Evolutionary conservation across 2,329 filamentous ascomycete species (phyloP), one percentile per base, ranked within the genome.

Genomic region (Diaporthe sp.): DNA sequence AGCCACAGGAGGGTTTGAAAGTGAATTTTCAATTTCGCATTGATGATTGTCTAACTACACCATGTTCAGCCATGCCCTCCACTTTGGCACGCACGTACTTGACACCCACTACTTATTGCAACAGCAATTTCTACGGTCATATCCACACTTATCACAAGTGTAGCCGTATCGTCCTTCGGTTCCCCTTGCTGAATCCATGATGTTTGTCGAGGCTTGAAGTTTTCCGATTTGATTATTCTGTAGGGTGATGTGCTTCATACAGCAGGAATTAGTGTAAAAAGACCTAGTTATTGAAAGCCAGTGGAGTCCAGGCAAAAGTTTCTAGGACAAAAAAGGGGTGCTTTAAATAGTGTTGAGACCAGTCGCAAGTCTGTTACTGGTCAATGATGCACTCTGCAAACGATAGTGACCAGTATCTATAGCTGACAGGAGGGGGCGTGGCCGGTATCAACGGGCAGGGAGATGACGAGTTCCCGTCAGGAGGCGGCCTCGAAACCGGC

Each of bases 131-230:
- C 63, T 68, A 39, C 63, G 63, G 9, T 68, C 63, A 3, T 68
- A 68, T 10, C 63, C 63, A 39, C 63, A 68, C 63, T 68, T 53
- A 9, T 39, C n/a, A 19, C 63, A 68, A 37, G 47, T 68, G 63
- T 68, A 53, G 9, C 63, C 63, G 4, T 8, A 53, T 27, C n/a
- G 27, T 9, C n/a, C 13, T 2, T 22, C 8, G 0, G 27, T 17
- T 15, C 22, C 25, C 1, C n/a, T 37, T 27, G 15, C 30, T 37
- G 9, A 15, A 10, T 53, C 17, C 63, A 68, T 53, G 4, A 6
- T 53, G 9, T 22, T 19, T 9, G 4, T 39, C 12, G 1, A 44
- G 44, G 10, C 9, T 19, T 37, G 8, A n/a, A 3, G 1, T 15
- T 6, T 8, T 51, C 7, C 19, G 19, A 1, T 15, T 22, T 22